Percentiles rank a stretch among this genome's conserved stretches.
phyloP scores from a whole-genome alignment of 1,284 basidiomycete species.

The Boletus calvinii region DNA sequence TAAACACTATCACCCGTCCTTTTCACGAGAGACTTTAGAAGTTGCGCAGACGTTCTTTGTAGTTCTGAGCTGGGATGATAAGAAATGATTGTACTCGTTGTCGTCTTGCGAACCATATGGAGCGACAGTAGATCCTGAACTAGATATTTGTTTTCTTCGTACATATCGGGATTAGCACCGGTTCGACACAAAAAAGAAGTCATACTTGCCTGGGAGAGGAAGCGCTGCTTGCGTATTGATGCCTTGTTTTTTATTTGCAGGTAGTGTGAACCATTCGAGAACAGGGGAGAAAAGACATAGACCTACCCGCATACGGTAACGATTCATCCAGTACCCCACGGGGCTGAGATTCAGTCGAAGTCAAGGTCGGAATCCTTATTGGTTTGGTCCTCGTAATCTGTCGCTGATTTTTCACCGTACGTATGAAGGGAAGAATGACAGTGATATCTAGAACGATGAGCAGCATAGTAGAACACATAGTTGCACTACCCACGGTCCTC shows the following conservation, averaged over 20 bases:
- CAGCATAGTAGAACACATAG: background rate
- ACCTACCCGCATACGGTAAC: conserved; percentile 18
- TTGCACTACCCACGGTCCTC: conserved; percentile 46
- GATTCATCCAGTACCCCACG: background rate
- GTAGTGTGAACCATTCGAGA: background rate
- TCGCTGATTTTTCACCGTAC: conserved; percentile 30
- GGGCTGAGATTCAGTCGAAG: background rate
- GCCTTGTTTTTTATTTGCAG: conserved; percentile 30
- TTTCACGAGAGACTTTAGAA: conserved; percentile 33
- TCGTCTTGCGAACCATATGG: conserved; percentile 39
- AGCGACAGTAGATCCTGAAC: conserved; percentile 37
- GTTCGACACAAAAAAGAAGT: background rate
- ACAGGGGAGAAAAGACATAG: background rate
- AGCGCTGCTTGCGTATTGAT: conserved; percentile 53
- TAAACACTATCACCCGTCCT: conserved; percentile 44
- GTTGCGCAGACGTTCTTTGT: conserved; percentile 34
- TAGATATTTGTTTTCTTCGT: conserved; percentile 28
- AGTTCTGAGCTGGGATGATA: conserved; percentile 32
- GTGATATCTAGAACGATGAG: conserved; percentile 41
- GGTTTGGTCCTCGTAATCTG: conserved; percentile 14
- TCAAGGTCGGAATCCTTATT: background rate
- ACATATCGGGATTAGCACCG: background rate
- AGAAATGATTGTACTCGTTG: conserved; percentile 43
- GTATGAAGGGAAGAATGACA: conserved; percentile 47
- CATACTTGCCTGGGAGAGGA: conserved; percentile 28